Conservation (phyloP, 2,329 filamentous ascomycete species). For the Exophiala calicioides region DNA sequence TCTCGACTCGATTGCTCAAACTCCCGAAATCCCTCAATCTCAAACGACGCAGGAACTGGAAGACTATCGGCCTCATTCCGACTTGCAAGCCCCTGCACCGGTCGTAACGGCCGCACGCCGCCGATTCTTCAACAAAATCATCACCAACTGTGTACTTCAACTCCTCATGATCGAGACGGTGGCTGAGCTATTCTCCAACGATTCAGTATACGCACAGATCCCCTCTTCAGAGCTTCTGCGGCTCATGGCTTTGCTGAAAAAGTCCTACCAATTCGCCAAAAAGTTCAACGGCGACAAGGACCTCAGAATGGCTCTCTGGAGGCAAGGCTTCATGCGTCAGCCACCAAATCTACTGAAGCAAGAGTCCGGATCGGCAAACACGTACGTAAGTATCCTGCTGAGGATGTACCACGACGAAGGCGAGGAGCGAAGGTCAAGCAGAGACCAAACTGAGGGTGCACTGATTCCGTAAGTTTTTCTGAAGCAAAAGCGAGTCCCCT, state of each 20-base stretch:
- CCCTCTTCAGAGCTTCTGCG: conserved; percentile 85
- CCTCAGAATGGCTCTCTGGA: conserved; percentile 87
- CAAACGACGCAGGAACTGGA: conserved; percentile 59
- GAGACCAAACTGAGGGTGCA: conserved; percentile 83
- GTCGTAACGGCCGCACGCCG: conserved; percentile 90
- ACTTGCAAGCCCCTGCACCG: conserved; percentile 81
- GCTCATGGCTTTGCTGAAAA: conserved; percentile 91
- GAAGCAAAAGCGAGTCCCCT: no score
- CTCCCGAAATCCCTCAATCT: conserved; percentile 31
- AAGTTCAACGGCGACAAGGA: conserved; percentile 98
- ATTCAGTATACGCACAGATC: conserved; percentile 89
- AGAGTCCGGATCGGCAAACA: conserved; percentile 86
- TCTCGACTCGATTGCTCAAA: conserved; percentile 22
- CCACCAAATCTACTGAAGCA: conserved; percentile 97
- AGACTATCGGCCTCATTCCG: conserved; percentile 78
- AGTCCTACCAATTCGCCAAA: conserved; percentile 93
- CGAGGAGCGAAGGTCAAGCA: conserved; percentile 75
- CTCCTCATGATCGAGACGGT: conserved; percentile 99
- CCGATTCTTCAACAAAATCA: conserved; percentile 98
- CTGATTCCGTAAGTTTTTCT: conserved; percentile 69
- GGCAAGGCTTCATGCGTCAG: conserved; percentile 99
- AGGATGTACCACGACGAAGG: conserved; percentile 94
- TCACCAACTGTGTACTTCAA: conserved; percentile 95
- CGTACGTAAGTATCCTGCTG: conserved; percentile 93
- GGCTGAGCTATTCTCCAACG: conserved; percentile 96